Base-by-base conservation (phyloP, 805 yeast species). In the Sugiyamaella boreocaroliniensis region DNA sequence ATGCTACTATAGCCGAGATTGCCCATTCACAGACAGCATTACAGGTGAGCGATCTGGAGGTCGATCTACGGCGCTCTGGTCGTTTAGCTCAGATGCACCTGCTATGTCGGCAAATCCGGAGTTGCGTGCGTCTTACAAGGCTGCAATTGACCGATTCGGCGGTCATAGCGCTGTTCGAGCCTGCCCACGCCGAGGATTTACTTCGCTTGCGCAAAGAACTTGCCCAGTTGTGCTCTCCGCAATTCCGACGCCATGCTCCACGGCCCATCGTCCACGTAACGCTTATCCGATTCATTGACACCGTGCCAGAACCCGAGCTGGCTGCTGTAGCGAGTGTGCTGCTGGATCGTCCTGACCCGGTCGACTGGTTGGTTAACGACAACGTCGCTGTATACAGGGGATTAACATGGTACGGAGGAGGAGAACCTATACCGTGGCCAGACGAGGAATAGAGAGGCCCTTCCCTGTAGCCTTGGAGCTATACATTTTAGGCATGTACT, bases 1-100 rank as follows among this genome's bases (percentile, higher is more conserved):
- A 53, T 49, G n/a, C 51, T 2, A 42, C 56, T 2, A 10, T 50
- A 4, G 29, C 46, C 20, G 56, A 53, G 18, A 45, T 52, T 11
- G 46, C 34, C 15, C 54, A 52, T 20, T 50, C 53, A 2, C n/a
- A 22, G 34, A 4, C 32, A 14, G 37, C 37, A 14, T 32, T 32
- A 32, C n/a, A 32, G 11, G n/a, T 14, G 12, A 10, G n/a, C 3
- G n/a, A 14, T 4, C 37, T 32, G n/a, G 37, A 11, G 11, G 37
- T 4, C 11, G n/a, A 32, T 11, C n/a, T 32, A 14, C 12, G 37
- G n/a, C 12, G n/a, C 11, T 10, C 12, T 14, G n/a, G 37, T 14
- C 37, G 37, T 11, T 32, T 32, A 32, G n/a, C n/a, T 10, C 37
- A 32, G 37, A 32, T 32, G 37, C 37, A 11, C 4, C 3, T 4